These are phyloP conservation scores for Nicotiana attenuata DNA, from an alignment of 257 asterid genomes.

Conservation along the genomic window DNA sequence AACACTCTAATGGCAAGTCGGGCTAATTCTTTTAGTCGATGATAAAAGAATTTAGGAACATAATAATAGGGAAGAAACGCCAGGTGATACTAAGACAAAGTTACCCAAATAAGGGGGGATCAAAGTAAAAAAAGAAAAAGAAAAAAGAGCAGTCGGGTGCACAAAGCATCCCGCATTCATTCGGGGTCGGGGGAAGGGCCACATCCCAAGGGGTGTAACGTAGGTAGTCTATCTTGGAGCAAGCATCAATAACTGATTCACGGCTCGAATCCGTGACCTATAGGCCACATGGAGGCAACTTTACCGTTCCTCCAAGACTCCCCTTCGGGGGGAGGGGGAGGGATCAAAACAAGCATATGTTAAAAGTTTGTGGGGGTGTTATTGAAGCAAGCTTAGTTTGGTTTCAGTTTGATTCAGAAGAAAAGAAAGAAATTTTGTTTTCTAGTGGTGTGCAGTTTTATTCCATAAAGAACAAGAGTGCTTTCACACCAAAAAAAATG, in stretches of 20 bases:
- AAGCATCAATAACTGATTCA: no score
- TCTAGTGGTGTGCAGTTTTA: neutral
- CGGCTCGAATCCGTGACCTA: no score
- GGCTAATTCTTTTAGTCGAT: neutral
- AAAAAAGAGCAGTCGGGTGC: no score
- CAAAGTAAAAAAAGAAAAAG: neutral
- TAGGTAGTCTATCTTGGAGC: no score
- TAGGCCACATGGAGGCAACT: no score
- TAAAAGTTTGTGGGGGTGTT: neutral
- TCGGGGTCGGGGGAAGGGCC: no score
- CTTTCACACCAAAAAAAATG: neutral
- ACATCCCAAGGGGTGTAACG: no score
- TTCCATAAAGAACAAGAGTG: neutral
- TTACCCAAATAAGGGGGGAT: neutral
- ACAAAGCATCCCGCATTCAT: no score
- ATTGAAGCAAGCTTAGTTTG: neutral
- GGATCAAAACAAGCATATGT: no score
- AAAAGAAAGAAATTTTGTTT: neutral
- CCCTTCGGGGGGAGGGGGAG: no score
- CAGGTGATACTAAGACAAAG: neutral
- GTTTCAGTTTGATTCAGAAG: neutral
- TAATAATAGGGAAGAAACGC: neutral
- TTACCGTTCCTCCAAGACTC: no score
- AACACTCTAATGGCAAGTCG: no score
- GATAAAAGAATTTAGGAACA: neutral